These are phyloP conservation scores for Phanerochaete carnosa DNA, from an alignment of 768 basidiomycete species.

Conservation along the genomic window DNA sequence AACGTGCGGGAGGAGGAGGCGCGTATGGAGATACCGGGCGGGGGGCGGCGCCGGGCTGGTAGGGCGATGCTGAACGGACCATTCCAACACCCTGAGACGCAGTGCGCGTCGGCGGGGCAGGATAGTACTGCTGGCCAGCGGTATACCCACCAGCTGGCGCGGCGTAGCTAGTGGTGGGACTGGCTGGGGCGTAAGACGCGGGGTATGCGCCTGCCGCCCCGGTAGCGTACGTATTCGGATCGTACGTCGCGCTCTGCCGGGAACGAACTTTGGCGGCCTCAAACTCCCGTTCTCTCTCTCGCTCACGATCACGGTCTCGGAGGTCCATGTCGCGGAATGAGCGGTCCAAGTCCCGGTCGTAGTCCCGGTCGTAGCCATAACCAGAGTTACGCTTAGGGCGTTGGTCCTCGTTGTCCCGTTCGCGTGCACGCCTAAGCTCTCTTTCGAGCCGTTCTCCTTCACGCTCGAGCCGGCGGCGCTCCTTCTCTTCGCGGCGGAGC, in stretches of 20 bases:
- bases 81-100: neutral
- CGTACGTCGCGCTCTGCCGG: slow-evolving; percentile 12
- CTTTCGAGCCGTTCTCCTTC: slow-evolving; percentile 16
- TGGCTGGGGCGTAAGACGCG: neutral
- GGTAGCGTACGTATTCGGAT: slow-evolving; percentile 23
- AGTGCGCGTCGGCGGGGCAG: neutral
- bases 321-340: slow-evolving; percentile 44
- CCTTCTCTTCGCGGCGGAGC: slow-evolving; percentile 33
- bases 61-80: slow-evolving; percentile 7
- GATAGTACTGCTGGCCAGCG: neutral
- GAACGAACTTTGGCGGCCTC: slow-evolving; percentile 2
- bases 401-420: slow-evolving; percentile 33
- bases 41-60: slow-evolving; percentile 3
- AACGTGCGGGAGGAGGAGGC: neutral
- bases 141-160: neutral
- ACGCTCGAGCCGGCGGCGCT: slow-evolving; percentile 28
- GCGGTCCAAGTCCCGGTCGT: slow-evolving; percentile 31
- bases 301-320: neutral
- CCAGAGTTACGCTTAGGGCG: slow-evolving; percentile 20
- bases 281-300: slow-evolving; percentile 1
- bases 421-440: slow-evolving; percentile 17
- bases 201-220: neutral
- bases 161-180: neutral
- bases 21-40: slow-evolving; percentile 17
- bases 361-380: slow-evolving; percentile 17